phyloP scores from a whole-genome alignment of 257 asterid species.

The Solanum boliviense region DNA sequence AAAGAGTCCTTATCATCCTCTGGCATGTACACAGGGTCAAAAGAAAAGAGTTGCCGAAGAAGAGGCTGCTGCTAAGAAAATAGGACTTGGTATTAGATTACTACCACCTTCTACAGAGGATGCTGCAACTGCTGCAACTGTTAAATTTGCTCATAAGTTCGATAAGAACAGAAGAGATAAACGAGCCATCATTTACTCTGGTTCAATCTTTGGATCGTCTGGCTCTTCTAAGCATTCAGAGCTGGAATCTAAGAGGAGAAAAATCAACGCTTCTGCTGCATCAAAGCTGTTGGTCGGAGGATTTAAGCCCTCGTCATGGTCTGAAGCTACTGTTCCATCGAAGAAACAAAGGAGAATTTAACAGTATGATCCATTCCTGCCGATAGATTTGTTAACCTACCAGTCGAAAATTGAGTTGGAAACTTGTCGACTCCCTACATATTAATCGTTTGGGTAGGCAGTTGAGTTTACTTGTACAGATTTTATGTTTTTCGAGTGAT shows the following conservation, averaged over 20 bases:
- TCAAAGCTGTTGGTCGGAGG: constrained; percentile 69
- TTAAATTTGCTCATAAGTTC: constrained; percentile 55
- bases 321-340: constrained; percentile 18
- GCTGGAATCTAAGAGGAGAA: constrained; percentile 71
- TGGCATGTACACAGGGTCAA: constrained; percentile 22
- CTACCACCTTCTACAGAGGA: constrained; percentile 75
- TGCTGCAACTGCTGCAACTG: constrained; percentile 43
- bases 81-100: constrained; percentile 73
- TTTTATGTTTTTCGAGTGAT: neutral
- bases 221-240: constrained; percentile 39
- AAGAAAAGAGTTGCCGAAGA: constrained; percentile 89
- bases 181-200: constrained; percentile 58
- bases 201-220: constrained; percentile 75
- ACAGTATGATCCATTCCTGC: neutral
- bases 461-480: neutral
- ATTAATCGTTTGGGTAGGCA: neutral
- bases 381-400: neutral
- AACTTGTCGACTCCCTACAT: neutral
- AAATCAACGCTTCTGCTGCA: constrained; percentile 52
- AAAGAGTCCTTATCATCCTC: neutral
- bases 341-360: constrained; percentile 2
- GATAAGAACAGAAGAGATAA: constrained; percentile 64
- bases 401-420: neutral
- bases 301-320: constrained; percentile 59
- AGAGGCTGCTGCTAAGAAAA: constrained; percentile 56